phyloP scores from a whole-genome alignment of 345 rosid genomes.

The Physaria fendleri region DNA sequence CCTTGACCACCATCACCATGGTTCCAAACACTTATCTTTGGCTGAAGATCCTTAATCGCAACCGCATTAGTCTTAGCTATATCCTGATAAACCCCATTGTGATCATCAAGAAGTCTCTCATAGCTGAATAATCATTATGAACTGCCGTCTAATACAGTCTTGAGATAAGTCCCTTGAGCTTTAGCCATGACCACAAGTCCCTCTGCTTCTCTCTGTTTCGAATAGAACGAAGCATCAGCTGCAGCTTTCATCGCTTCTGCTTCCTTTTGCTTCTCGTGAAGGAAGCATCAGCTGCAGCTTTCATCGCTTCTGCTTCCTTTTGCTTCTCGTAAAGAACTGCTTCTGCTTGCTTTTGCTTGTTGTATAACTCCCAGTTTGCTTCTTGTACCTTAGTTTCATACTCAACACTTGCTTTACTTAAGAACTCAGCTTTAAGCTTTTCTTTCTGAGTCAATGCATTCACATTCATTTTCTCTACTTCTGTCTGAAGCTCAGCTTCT shows the following conservation, averaged over 20 bases:
- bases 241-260: conserved; percentile 55
- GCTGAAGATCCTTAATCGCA: conserved; percentile 51
- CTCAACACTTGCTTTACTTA: conserved; percentile 71
- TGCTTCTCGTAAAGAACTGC: conserved; percentile 45
- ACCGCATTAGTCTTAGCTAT: conserved; percentile 56
- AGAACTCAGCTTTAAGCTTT: conserved; percentile 74
- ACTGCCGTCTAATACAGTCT: conserved; percentile 48
- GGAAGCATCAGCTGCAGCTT: conserved; percentile 36
- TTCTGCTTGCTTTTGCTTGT: conserved; percentile 65
- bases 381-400: conserved; percentile 76
- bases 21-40: conserved; percentile 70
- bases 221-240: conserved; percentile 49
- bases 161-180: conserved; percentile 55
- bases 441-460: conserved; percentile 55
- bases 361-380: conserved; percentile 58
- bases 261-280: conserved; percentile 46
- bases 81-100: conserved; percentile 43
- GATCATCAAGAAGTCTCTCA: conserved; percentile 61
- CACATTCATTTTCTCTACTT: conserved; percentile 80
- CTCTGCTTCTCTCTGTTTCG: conserved; percentile 61
- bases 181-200: conserved; percentile 47
- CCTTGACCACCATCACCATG: conserved; percentile 33
- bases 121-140: conserved; percentile 45
- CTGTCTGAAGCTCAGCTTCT: conserved; percentile 67
- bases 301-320: conserved; percentile 59